Percentiles rank a stretch among this genome's conserved stretches.
Conservation (phyloP, 2,329 filamentous ascomycete genomes). For the Penicillium sp. region DNA sequence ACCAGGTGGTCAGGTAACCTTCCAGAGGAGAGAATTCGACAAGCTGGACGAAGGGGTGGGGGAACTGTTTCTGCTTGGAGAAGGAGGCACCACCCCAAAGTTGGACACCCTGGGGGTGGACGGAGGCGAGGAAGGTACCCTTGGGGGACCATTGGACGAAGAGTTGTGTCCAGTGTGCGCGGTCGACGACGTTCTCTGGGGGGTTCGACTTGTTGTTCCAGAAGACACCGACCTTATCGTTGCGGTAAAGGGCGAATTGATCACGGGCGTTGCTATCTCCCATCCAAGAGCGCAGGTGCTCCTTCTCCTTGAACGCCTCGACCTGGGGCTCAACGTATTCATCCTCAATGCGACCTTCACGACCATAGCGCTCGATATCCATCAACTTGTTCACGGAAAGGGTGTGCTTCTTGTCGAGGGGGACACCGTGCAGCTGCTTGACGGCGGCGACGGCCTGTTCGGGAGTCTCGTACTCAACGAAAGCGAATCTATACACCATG, state of each 20-base stretch:
- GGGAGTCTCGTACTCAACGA: conserved; percentile 91
- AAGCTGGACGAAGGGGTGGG: conserved; percentile 92
- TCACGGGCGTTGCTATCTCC: conserved; percentile 86
- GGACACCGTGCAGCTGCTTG: conserved; percentile 79
- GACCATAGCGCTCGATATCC: conserved; percentile 93
- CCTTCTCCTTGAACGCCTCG: conserved; percentile 83
- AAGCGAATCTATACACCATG: conserved; percentile 70
- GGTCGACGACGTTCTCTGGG: conserved; percentile 86
- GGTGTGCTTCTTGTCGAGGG: conserved; percentile 96
- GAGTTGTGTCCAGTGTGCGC: conserved; percentile 94
- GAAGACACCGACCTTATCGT: conserved; percentile 88
- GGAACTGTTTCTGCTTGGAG: conserved; percentile 87
- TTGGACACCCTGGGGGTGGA: conserved; percentile 94
- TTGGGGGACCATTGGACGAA: conserved; percentile 98
- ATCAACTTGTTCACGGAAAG: conserved; percentile 97
- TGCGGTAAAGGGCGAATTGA: conserved; percentile 92
- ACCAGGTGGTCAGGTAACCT: conserved; percentile 95
- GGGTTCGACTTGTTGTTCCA: conserved; percentile 97
- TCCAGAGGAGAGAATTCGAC: conserved; percentile 94
- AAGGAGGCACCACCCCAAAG: conserved; percentile 92
- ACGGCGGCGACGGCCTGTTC: conserved; percentile 87
- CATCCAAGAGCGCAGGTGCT: conserved; percentile 92
- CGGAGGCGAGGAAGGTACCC: conserved; percentile 90
- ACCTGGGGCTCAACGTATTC: conserved; percentile 81
- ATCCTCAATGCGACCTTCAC: conserved; percentile 90